phyloP scores from a whole-genome alignment of 2,329 filamentous ascomycete genomes.

The Neofusicoccum cordaticola region DNA sequence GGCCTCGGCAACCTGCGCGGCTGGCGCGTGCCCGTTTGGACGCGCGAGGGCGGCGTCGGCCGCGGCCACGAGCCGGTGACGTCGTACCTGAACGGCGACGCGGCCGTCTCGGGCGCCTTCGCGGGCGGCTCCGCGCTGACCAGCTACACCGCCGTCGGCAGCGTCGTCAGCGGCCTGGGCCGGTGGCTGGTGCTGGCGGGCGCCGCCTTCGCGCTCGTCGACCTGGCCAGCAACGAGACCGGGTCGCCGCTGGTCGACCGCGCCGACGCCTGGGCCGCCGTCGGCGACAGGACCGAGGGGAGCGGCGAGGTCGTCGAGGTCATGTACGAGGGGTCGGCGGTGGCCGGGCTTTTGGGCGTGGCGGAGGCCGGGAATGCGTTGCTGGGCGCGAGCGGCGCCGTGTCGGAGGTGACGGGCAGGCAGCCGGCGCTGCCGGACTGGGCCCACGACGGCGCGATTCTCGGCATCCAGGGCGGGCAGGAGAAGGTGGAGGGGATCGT shows the following conservation, averaged over 20 bases:
- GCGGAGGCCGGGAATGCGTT: slow-evolving; percentile 19
- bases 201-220: slow-evolving; percentile 32
- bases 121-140: slow-evolving; percentile 33
- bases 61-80: slow-evolving; percentile 29
- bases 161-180: slow-evolving; percentile 30
- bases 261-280: background rate
- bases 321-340: background rate
- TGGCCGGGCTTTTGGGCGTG: background rate
- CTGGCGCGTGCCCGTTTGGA: slow-evolving; percentile 26
- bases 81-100: slow-evolving; percentile 24
- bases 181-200: slow-evolving; percentile 33
- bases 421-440: slow-evolving; percentile 32
- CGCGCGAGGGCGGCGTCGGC: slow-evolving; percentile 30
- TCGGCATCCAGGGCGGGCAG: slow-evolving; percentile 39
- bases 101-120: slow-evolving; percentile 18
- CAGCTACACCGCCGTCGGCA: slow-evolving; percentile 33
- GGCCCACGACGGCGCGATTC: slow-evolving; percentile 28
- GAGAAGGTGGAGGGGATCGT: slow-evolving; percentile 35
- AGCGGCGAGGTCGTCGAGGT: background rate
- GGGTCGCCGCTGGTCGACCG: background rate
- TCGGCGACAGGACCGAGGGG: background rate
- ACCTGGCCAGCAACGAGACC: slow-evolving; percentile 27
- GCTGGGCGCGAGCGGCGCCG: slow-evolving; percentile 25
- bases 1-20: slow-evolving; percentile 29
- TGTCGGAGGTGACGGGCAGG: slow-evolving; percentile 35